These are phyloP conservation scores for Wallacemonas rigidus DNA, from an alignment of 208 protist genomes.

Conservation along the genomic window DNA sequence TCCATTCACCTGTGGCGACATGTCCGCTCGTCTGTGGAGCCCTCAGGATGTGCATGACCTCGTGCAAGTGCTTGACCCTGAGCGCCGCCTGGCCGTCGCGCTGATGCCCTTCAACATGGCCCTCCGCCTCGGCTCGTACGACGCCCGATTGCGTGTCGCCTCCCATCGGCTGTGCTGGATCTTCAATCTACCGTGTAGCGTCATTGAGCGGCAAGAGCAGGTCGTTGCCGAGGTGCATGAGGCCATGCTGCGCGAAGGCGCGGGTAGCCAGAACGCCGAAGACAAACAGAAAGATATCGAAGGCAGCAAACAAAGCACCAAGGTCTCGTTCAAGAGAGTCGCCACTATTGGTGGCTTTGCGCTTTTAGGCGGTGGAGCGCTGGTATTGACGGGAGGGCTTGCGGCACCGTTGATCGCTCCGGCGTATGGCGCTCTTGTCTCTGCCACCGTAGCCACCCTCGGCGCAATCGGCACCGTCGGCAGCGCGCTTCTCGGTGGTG, in stretches of 20 bases:
- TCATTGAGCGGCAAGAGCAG: slow-evolving; percentile 65
- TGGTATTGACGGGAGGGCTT: slow-evolving; percentile 73
- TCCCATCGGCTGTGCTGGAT: slow-evolving; percentile 68
- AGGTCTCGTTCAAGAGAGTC: slow-evolving; percentile 40
- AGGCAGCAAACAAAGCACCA: slow-evolving; percentile 35
- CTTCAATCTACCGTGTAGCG: slow-evolving; percentile 52
- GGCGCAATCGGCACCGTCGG: slow-evolving; percentile 53
- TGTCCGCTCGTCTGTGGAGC: slow-evolving; percentile 36
- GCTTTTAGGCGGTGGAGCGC: slow-evolving; percentile 56
- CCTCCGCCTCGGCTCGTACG: slow-evolving; percentile 56
- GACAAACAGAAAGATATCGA: slow-evolving; percentile 33
- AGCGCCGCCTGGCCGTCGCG: slow-evolving; percentile 53
- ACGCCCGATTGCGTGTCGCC: slow-evolving; percentile 71
- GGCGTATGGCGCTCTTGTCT: slow-evolving; percentile 55
- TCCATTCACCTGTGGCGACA: slow-evolving; percentile 48
- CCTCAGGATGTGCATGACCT: slow-evolving; percentile 40
- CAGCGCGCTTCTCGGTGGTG: slow-evolving; percentile 50
- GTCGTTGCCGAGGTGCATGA: slow-evolving; percentile 22
- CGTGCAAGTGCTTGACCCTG: slow-evolving; percentile 38
- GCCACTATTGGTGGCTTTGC: slow-evolving; percentile 79
- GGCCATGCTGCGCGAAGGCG: slow-evolving; percentile 7
- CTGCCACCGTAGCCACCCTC: slow-evolving; percentile 51
- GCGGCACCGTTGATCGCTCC: slow-evolving; percentile 70
- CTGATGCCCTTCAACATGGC: slow-evolving; percentile 74
- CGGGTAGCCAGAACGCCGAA: neutral